Conservation (phyloP, 345 rosid genomes). For the Euphorbia pulcherrima region DNA sequence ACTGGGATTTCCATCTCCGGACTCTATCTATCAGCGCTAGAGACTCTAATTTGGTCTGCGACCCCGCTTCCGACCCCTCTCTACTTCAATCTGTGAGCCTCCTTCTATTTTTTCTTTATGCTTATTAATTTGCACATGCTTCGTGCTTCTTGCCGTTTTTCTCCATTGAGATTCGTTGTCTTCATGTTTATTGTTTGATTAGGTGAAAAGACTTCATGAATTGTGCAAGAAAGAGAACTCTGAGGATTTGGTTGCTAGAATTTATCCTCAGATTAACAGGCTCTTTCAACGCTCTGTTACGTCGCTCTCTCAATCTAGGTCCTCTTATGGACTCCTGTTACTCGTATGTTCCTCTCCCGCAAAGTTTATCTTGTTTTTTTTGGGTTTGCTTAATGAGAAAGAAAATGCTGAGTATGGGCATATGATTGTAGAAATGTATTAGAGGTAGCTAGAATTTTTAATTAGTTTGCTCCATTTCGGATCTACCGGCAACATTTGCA, state of each 20-base stretch:
- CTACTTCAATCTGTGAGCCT: constrained; percentile 59
- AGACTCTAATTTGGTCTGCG: constrained; percentile 59
- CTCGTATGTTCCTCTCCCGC: constrained; percentile 37
- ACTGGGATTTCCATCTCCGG: constrained; percentile 76
- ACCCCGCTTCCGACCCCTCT: constrained; percentile 83
- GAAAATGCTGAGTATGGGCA: too few relatives aligned
- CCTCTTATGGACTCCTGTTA: constrained; percentile 72
- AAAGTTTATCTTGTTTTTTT: background rate
- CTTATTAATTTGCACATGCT: background rate
- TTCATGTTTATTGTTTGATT: constrained; percentile 4
- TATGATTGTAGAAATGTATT: background rate
- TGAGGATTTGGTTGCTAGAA: constrained; percentile 82
- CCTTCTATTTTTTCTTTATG: constrained; percentile 2
- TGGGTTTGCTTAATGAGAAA: background rate
- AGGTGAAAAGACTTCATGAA: constrained; percentile 73
- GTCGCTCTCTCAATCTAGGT: constrained; percentile 62
- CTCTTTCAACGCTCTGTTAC: constrained; percentile 85
- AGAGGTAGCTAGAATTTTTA: background rate
- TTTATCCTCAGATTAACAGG: constrained; percentile 72
- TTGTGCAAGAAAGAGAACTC: constrained; percentile 65
- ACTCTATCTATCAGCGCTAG: constrained; percentile 61
- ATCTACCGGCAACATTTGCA: background rate
- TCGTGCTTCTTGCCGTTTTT: background rate
- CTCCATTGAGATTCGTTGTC: background rate
- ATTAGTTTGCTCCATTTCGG: background rate